Base-by-base conservation (phyloP, 768 basidiomycete genomes). In the Coprinellus aureogranulatus region DNA sequence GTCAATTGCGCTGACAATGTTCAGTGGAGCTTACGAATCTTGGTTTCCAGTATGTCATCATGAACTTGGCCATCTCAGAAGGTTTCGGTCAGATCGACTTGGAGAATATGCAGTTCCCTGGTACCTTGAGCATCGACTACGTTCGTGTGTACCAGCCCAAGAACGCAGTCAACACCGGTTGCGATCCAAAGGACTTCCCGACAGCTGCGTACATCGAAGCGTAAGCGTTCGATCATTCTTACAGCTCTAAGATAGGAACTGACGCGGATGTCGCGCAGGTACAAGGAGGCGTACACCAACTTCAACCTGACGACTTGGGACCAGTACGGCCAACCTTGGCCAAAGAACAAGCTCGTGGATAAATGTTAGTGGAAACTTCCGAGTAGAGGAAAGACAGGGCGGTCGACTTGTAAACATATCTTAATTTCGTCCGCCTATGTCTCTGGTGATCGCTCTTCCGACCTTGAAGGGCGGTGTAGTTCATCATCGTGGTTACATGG, bases 151-250 rank as follows among this genome's bases (percentile, higher is more conserved):
- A 86, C 63, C 85, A 86, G 59, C 73, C 72, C 9, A 72, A 75
- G 54, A 72, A 77, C 54, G 59, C 68, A 34, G 70, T 75, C 41
- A 85, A 84, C 61, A 72, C 83, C 48, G 85, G 86, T 1, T 88
- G 86, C 62, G 86, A 90, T 66, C 90, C 92, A 6, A 62, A 65
- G 4, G 77, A 79, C 12, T 84, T 79, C 67, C 92, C 92, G 0
- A 95, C 93, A 0, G 66, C 74, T 9, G 70, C 77, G 1, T 94
- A 94, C 66, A 95, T 94, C 63, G 67, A 85, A 20, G 73, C 79
- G 84, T 88, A 68, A 9, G 70, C 65, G 1, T 18, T 49, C 40
- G 34, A 31, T 49, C 44, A 46, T 6, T 16, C 42, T 4, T 40
- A 20, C 4, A 26, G 27, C 54, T 70, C 73, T 37, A 18, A 34